Evolutionary conservation across 169 alveolate species (phyloP).

Genomic region (Cyclospora cayetanensis): DNA sequence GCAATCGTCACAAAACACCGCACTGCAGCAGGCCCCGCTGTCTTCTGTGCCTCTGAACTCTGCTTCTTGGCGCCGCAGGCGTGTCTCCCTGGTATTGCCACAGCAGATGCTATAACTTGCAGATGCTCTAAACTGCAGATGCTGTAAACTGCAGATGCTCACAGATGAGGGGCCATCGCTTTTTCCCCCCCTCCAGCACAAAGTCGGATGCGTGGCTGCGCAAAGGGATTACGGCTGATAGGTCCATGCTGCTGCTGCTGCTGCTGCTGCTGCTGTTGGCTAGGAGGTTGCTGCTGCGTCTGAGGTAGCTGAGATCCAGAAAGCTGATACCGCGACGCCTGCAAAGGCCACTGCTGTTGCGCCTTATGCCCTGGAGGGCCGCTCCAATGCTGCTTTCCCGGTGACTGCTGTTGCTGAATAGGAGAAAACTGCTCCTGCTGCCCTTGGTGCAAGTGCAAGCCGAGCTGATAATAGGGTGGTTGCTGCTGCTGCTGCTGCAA

Average conservation of each 20-base stretch:
- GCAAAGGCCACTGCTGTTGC: not conserved
- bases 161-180: no score
- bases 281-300: not conserved
- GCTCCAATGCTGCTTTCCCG: not conserved
- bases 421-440: not conserved
- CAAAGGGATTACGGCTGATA: constrained; percentile 12
- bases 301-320: not conserved
- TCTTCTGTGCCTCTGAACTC: no score
- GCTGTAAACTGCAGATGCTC: no score
- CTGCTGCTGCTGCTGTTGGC: not conserved
- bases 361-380: not conserved
- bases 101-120: no score
- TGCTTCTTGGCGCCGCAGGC: no score
- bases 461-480: not conserved
- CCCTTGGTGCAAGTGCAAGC: not conserved
- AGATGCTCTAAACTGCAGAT: no score
- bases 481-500: not conserved
- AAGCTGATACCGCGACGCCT: not conserved
- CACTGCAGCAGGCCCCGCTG: no score
- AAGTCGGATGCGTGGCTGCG: constrained; percentile 30
- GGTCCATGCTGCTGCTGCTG: constrained; percentile 9
- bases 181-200: not conserved
- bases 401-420: not conserved
- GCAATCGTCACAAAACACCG: no score
- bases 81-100: no score